A percentile compares a stretch with the other conserved stretches of the same genome.
phyloP scores from a whole-genome alignment of 1,284 basidiomycete species.

The Uromyces viciae-fabae region DNA sequence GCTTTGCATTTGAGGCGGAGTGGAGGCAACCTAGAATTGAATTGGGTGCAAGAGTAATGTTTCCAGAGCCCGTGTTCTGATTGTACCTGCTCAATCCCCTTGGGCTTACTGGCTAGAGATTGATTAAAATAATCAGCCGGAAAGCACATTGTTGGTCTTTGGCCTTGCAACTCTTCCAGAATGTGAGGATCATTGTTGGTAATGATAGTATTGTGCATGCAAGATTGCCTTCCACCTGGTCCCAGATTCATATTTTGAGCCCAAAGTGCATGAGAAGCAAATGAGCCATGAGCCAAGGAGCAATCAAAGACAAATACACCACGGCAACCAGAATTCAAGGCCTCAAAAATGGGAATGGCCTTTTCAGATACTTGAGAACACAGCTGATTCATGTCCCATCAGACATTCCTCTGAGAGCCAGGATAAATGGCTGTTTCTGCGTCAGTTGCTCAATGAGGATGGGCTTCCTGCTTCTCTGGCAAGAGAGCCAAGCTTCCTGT shows the following conservation, averaged over 20 bases:
- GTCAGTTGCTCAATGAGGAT: background rate
- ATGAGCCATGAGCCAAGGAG: background rate
- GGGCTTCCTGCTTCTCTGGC: background rate
- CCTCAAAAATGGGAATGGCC: constrained; percentile 21
- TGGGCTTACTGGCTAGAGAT: background rate
- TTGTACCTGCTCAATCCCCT: background rate
- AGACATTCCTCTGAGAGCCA: background rate
- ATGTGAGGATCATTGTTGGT: background rate
- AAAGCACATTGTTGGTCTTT: background rate
- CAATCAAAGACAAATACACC: constrained; percentile 23
- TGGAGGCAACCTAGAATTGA: background rate
- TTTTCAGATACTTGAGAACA: background rate
- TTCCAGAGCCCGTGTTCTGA: background rate
- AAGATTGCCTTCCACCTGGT: background rate
- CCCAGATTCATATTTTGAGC: constrained; percentile 8
- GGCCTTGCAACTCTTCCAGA: background rate
- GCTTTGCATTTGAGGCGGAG: background rate
- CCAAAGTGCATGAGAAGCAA: background rate
- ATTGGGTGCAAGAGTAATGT: background rate
- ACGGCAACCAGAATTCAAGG: background rate
- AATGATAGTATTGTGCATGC: background rate
- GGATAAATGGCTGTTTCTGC: background rate
- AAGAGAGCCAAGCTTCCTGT: background rate
- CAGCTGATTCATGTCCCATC: constrained; percentile 7
- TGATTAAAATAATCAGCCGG: background rate